A percentile compares a stretch with the other conserved stretches of the same genome.
Evolutionary conservation across 805 yeast species (phyloP).

Genomic region (Diddensiella transvaalensis): DNA sequence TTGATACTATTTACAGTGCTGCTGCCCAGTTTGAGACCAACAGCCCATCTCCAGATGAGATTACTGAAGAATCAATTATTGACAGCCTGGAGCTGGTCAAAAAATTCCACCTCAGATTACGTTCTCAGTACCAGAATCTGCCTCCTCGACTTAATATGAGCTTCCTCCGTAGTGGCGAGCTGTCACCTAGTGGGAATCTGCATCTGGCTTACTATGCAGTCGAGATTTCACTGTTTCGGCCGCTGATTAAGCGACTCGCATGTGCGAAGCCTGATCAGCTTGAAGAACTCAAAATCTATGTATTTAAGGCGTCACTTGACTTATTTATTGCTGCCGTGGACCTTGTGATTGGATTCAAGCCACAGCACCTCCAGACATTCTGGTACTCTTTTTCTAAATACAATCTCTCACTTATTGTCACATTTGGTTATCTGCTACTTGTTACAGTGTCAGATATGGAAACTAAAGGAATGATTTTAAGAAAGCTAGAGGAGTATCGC

Average conservation of each 20-base stretch:
- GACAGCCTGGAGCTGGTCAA: slow-evolving; percentile 28
- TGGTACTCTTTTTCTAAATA: slow-evolving; percentile 33
- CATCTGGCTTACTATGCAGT: slow-evolving; percentile 30
- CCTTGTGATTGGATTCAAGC: slow-evolving; percentile 32
- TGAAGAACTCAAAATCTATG: slow-evolving; percentile 22
- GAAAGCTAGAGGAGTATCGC: slow-evolving; percentile 25
- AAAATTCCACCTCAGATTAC: slow-evolving; percentile 23
- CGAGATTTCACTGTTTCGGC: slow-evolving; percentile 29
- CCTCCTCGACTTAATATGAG: slow-evolving; percentile 30
- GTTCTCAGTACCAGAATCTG: slow-evolving; percentile 28
- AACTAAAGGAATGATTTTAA: slow-evolving; percentile 19
- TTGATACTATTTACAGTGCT: slow-evolving; percentile 25
- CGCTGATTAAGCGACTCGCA: slow-evolving; percentile 23
- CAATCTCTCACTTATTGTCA: slow-evolving; percentile 30
- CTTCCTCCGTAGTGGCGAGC: slow-evolving; percentile 24
- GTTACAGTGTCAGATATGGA: slow-evolving; percentile 20
- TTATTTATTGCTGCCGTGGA: slow-evolving; percentile 28
- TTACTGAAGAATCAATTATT: slow-evolving; percentile 18
- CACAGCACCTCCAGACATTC: slow-evolving; percentile 34
- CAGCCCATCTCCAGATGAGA: slow-evolving; percentile 19
- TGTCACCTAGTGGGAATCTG: slow-evolving; percentile 32
- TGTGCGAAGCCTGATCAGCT: slow-evolving; percentile 17
- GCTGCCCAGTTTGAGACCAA: slow-evolving; percentile 23
- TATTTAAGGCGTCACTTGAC: slow-evolving; percentile 25
- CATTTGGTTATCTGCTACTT: slow-evolving; percentile 26